Evolutionary conservation across 441 rosid genomes (phyloP), one percentile per base, ranked within the genome.

Genomic region (Cnidoscolus chayamansa): DNA sequence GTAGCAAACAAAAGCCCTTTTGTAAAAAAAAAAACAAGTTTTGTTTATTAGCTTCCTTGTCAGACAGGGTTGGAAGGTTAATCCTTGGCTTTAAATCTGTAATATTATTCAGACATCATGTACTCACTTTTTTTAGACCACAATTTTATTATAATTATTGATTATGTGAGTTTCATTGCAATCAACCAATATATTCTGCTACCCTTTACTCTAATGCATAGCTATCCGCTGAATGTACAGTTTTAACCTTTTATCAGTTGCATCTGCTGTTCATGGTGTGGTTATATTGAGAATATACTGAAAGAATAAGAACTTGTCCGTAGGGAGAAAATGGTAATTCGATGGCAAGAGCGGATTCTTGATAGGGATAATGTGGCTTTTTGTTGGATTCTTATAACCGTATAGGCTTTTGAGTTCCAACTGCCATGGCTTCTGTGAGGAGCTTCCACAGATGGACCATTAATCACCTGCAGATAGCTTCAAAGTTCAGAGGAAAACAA

Each of bases 361-460:
- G 7, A 74, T 61, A 60, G 55, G 30, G 67, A 74, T 56, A 68
- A 20, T 7, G 20, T 31, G 50, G 35, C 68, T 0, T 32, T 16
- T 15, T 53, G 61, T 15, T 7, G 32, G n/a, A 16, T 10, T 32
- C 11, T 45, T 25, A 7, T 47, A 47, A 57, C 49, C 2, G 37
- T 37, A 19, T 17, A 35, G 8, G 65, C 40, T 19, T 60, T 67
- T 32, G 72, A 30, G 15, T 16, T 35, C 31, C 62, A 43, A 63
- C 73, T 45, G 74, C 81, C 76, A 88, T 88, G 90, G 85, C 88
- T 77, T 62, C 83, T 50, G 25, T 60, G 19, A 76, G 78, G 65
- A 81, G 77, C 76, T 66, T 80, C 50, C 65, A 70, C 50, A 78
- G 74, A 77, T 77, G 83, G 77, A 69, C 45, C 9, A 53, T 73